Evolutionary conservation across 768 basidiomycete genomes (phyloP).

Genomic region (Pleurotus eryngii): DNA sequence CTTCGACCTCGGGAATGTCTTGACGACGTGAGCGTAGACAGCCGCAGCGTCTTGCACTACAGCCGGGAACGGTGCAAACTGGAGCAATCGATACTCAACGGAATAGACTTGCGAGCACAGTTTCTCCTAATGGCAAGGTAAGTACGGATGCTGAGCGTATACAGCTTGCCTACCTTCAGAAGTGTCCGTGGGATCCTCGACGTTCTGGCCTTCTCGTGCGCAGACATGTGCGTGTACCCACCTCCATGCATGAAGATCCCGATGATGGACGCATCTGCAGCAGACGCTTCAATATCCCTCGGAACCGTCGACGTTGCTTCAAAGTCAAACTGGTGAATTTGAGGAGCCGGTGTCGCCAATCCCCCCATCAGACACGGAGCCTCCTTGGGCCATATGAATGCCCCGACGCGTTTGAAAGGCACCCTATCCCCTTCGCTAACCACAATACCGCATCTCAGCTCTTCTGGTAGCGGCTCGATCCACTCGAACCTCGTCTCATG

Average conservation of each 20-base stretch:
- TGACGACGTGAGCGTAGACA: slow-evolving; percentile 45
- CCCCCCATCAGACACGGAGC: slow-evolving; percentile 13
- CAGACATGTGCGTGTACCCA: slow-evolving; percentile 57
- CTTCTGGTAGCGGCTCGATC: slow-evolving; percentile 39
- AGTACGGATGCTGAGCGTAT: background rate
- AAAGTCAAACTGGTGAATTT: background rate
- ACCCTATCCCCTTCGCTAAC: slow-evolving; percentile 25
- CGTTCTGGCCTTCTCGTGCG: slow-evolving; percentile 44
- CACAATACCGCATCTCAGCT: slow-evolving; percentile 39
- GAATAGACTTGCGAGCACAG: slow-evolving; percentile 35
- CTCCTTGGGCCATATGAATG: slow-evolving; percentile 45
- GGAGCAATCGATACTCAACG: slow-evolving; percentile 51
- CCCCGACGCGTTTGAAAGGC: slow-evolving; percentile 40
- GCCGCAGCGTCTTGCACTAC: slow-evolving; percentile 51
- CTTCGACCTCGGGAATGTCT: slow-evolving; percentile 21
- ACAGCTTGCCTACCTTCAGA: slow-evolving; percentile 30
- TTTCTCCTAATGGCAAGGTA: slow-evolving; percentile 19
- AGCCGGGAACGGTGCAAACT: slow-evolving; percentile 52
- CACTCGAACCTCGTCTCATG: slow-evolving; percentile 48
- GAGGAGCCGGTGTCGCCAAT: slow-evolving; percentile 2
- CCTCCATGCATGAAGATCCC: slow-evolving; percentile 55
- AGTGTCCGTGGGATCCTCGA: slow-evolving; percentile 46
- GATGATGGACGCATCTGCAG: slow-evolving; percentile 30
- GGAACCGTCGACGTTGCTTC: slow-evolving; percentile 1
- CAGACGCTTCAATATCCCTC: slow-evolving; percentile 15